Evolutionary conservation across 495 filamentous ascomycete species (phyloP).

Genomic region (Hypoxylon subgilvum): DNA sequence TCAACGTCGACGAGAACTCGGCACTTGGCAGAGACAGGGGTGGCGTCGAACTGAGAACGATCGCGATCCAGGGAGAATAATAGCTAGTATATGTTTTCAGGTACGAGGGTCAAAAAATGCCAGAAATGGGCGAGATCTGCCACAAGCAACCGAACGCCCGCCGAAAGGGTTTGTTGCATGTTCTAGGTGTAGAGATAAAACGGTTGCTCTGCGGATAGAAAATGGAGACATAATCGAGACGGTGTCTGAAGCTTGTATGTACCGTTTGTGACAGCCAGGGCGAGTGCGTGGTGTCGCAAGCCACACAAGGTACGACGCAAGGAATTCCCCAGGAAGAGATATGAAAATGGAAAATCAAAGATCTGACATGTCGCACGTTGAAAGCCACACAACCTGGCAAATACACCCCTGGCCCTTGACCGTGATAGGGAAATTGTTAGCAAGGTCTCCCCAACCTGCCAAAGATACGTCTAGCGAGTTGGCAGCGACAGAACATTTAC

Average conservation of each 20-base stretch:
- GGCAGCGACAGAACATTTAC: conserved; percentile 17
- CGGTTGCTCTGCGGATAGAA: neutral
- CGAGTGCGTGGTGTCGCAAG: conserved; percentile 19
- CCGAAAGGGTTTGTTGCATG: conserved; percentile 16
- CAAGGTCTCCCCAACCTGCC: conserved; percentile 20
- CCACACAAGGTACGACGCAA: conserved; percentile 26
- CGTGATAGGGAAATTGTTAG: conserved; percentile 1
- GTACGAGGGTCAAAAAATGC: neutral
- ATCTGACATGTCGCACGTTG: conserved; percentile 23
- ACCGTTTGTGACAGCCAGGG: conserved; percentile 2
- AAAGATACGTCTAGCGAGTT: conserved; percentile 26
- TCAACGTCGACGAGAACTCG: neutral
- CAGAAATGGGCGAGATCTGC: conserved; percentile 22
- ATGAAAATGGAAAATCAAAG: conserved; percentile 21
- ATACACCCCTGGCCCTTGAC: conserved; percentile 9
- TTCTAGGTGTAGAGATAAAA: neutral
- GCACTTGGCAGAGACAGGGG: neutral
- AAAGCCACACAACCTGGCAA: conserved; percentile 10
- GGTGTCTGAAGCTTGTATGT: conserved; percentile 23
- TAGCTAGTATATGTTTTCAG: conserved; percentile 1
- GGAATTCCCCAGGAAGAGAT: conserved; percentile 22
- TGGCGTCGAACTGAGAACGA: conserved; percentile 6
- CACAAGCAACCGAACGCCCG: conserved; percentile 14
- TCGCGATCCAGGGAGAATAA: conserved; percentile 28
- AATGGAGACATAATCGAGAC: conserved; percentile 11